Evolutionary conservation across 2,329 filamentous ascomycete species (phyloP).

Genomic region (Seiridium cupressi): DNA sequence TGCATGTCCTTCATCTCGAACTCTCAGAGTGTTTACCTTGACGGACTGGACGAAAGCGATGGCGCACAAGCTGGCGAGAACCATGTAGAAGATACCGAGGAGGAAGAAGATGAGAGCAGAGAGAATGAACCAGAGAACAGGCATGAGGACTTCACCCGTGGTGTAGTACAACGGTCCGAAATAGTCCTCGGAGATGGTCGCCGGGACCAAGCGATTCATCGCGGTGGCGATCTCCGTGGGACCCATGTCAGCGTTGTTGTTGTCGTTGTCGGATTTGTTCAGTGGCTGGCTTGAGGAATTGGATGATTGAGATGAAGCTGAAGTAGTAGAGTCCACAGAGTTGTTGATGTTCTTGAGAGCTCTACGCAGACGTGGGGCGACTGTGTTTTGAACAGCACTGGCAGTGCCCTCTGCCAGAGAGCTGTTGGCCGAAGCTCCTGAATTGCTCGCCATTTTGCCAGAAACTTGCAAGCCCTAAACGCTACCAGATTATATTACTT

Average conservation of each 20-base stretch:
- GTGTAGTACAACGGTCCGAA: not conserved
- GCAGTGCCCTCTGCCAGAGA: not conserved
- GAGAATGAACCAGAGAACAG: not conserved
- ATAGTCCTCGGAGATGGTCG: not conserved
- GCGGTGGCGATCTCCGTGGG: not conserved
- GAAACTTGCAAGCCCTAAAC: not conserved
- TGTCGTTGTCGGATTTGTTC: not conserved
- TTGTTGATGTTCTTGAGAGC: not conserved
- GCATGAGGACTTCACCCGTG: not conserved
- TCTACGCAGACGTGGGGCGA: not conserved
- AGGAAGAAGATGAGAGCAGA: not conserved
- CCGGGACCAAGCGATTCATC: not conserved
- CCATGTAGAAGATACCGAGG: not conserved
- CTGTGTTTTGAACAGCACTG: not conserved
- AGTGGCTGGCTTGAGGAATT: not conserved
- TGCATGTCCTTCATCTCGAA: not conserved
- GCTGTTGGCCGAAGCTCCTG: not conserved
- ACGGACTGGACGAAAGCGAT: not conserved
- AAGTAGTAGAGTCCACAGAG: not conserved
- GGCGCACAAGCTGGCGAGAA: not conserved
- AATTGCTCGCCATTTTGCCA: not conserved
- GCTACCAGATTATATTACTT: too few relatives aligned
- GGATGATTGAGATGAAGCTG: not conserved
- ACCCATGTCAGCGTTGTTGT: not conserved
- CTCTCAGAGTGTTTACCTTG: not conserved